Evolutionary conservation across 768 basidiomycete species (phyloP).

Genomic region (Peribolospora baueri): DNA sequence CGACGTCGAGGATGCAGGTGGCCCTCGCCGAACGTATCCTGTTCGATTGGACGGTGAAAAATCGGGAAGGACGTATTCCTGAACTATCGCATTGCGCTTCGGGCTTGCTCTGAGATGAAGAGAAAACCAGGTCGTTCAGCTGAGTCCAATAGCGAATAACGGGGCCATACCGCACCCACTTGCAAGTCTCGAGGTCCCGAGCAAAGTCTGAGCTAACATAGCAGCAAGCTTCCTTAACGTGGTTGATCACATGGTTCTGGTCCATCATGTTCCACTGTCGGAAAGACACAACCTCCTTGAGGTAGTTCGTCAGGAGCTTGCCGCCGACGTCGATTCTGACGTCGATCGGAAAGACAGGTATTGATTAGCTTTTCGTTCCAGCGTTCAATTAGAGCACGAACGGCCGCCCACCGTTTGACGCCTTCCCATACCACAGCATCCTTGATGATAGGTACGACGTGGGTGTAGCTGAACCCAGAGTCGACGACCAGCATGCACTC

Average conservation of each 20-base stretch:
- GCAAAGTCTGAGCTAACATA: conserved; percentile 50
- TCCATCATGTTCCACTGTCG: conserved; percentile 99
- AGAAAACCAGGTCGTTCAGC: background rate
- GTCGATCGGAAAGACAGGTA: background rate
- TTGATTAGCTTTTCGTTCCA: background rate
- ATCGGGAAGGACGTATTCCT: conserved; percentile 79
- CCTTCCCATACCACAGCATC: conserved; percentile 53
- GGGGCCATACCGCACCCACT: conserved; percentile 28
- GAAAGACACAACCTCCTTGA: conserved; percentile 80
- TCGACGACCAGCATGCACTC: conserved; percentile 68
- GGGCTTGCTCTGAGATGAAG: conserved; percentile 18
- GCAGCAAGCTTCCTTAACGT: conserved; percentile 73
- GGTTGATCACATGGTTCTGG: conserved; percentile 77
- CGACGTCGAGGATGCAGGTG: conserved; percentile 1
- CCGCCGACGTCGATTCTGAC: conserved; percentile 78
- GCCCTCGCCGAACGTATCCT: conserved; percentile 25
- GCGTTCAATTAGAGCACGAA: conserved; percentile 16
- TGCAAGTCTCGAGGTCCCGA: conserved; percentile 47
- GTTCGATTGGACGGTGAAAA: conserved; percentile 25
- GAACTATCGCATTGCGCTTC: conserved; percentile 42
- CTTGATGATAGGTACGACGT: conserved; percentile 58
- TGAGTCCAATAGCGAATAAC: background rate
- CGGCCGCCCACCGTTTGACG: conserved; percentile 35
- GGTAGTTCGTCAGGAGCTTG: conserved; percentile 79
- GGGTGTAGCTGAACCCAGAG: conserved; percentile 82